A percentile compares a stretch with the other conserved stretches of the same genome.
Conservation (phyloP, 192 early-diverging fungal genomes). For the Chytriomyces hyalinus region DNA sequence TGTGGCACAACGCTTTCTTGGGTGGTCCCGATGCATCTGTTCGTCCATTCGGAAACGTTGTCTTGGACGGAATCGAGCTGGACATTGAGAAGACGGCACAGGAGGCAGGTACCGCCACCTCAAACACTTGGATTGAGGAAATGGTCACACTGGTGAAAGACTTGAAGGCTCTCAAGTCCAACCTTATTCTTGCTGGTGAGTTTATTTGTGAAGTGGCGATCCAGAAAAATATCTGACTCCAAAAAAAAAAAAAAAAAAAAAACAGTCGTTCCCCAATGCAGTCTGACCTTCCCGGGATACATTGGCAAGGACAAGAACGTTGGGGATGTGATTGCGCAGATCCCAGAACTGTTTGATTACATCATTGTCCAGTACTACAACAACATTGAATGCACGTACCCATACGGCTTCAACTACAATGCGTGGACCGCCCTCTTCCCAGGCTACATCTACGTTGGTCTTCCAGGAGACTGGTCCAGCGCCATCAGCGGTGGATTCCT, state of each 20-base stretch:
- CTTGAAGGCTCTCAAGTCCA: background rate
- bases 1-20: constrained; percentile 43
- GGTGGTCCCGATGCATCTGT: constrained; percentile 31
- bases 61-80: constrained; percentile 42
- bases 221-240: background rate
- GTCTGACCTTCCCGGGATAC: constrained; percentile 12
- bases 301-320: constrained; percentile 30
- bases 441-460: constrained; percentile 20
- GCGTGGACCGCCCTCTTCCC: constrained; percentile 3
- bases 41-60: constrained; percentile 38
- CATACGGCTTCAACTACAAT: constrained; percentile 27
- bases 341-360: constrained; percentile 15
- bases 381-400: constrained; percentile 31
- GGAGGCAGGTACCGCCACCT: background rate
- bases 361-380: constrained; percentile 27
- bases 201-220: background rate
- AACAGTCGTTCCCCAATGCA: constrained; percentile 25
- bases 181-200: constrained; percentile 7
- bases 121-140: constrained; percentile 7
- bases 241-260: too few species aligned
- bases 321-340: constrained; percentile 17
- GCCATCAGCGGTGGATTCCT: constrained; percentile 27
- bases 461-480: constrained; percentile 14
- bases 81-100: constrained; percentile 37
- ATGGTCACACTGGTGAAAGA: constrained; percentile 14